Percentiles rank a stretch among this genome's conserved stretches.
These are phyloP conservation scores for Globisporangium megalacanthum DNA, from an alignment of 352 stramenopile genomes.

Conservation along the genomic window DNA sequence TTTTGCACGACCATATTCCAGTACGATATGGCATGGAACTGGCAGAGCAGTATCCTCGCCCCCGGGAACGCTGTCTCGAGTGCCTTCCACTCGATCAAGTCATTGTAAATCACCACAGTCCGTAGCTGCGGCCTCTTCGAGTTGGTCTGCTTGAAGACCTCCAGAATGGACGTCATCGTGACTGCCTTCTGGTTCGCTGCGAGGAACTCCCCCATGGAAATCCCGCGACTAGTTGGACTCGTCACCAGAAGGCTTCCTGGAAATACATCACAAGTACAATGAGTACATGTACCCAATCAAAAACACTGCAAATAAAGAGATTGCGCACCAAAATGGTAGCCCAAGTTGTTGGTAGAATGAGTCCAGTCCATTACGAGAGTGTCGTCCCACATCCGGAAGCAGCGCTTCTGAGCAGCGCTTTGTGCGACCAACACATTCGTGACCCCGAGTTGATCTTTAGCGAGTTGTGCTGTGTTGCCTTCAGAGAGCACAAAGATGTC, in stretches of 20 bases:
- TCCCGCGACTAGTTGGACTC: slow-evolving; percentile 13
- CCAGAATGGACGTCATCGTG: slow-evolving; percentile 11
- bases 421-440: slow-evolving; percentile 13
- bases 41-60: slow-evolving; percentile 7
- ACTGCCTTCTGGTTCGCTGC: slow-evolving; percentile 13
- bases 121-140: slow-evolving; percentile 3
- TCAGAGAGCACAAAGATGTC: slow-evolving; percentile 11
- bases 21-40: slow-evolving; percentile 18
- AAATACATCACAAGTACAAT: background rate
- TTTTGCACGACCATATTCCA: slow-evolving; percentile 13
- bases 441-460: slow-evolving; percentile 16
- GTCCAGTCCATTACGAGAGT: slow-evolving; percentile 22
- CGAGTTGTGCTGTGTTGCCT: slow-evolving; percentile 3
- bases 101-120: slow-evolving; percentile 19
- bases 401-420: slow-evolving; percentile 14
- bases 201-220: slow-evolving; percentile 19
- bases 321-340: slow-evolving; percentile 6
- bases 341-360: slow-evolving; percentile 16
- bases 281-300: background rate
- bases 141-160: slow-evolving; percentile 19
- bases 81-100: slow-evolving; percentile 17
- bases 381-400: slow-evolving; percentile 15
- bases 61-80: slow-evolving; percentile 10
- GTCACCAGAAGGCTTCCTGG: slow-evolving; percentile 13
- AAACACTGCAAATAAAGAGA: background rate